Evolutionary conservation across 2,329 filamentous ascomycete species (phyloP).

Genomic region (Ceratocystis huliohia): DNA sequence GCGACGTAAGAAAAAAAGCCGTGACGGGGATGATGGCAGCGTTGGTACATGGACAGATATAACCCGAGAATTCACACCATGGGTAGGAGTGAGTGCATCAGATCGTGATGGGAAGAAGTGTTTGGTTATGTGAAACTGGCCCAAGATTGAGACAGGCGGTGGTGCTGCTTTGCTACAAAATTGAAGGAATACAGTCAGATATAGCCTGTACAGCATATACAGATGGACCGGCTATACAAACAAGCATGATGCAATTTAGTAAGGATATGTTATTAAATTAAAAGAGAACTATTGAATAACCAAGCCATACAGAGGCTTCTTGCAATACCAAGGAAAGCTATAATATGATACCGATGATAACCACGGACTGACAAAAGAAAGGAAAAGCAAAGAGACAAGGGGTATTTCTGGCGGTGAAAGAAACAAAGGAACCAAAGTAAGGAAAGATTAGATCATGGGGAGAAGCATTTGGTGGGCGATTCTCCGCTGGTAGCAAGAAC

Average conservation of each 20-base stretch:
- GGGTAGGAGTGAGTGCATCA: neutral
- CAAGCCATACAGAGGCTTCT: neutral
- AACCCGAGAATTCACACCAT: constrained; percentile 26
- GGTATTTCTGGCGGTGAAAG: neutral
- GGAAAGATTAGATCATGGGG: constrained; percentile 12
- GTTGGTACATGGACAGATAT: constrained; percentile 43
- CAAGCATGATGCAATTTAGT: neutral
- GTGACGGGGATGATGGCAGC: constrained; percentile 33
- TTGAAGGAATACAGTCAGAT: too few species aligned
- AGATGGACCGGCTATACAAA: neutral
- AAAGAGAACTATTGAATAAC: neutral
- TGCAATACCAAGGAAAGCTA: neutral
- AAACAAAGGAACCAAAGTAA: constrained; percentile 11
- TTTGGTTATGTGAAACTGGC: constrained; percentile 36
- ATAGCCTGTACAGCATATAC: neutral
- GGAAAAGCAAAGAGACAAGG: neutral
- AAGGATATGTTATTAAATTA: neutral
- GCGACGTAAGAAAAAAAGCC: constrained; percentile 26
- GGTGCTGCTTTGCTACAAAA: neutral
- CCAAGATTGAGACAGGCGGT: neutral
- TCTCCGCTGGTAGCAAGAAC: neutral
- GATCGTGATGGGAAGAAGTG: constrained; percentile 34
- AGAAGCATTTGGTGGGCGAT: neutral
- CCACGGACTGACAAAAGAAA: constrained; percentile 5
- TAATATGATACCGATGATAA: neutral